phyloP scores from a whole-genome alignment of 2,329 filamentous ascomycete species.

The Huntiella abstrusa region DNA sequence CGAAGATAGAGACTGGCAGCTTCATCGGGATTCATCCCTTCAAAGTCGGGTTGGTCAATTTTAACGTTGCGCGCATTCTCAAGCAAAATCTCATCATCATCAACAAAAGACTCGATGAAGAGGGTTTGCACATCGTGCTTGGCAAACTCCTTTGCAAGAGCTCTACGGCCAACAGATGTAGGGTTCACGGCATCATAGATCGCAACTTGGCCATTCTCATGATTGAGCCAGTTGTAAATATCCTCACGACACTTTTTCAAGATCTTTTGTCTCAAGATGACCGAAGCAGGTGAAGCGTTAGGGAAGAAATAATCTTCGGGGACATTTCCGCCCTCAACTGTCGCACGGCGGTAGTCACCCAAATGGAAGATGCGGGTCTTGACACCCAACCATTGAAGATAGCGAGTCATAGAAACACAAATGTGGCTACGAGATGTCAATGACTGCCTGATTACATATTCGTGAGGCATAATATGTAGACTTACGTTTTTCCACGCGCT shows the following conservation, averaged over 20 bases:
- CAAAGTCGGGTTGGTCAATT: conserved; percentile 91
- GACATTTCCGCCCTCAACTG: conserved; percentile 64
- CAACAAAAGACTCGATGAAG: conserved; percentile 91
- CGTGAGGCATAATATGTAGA: not conserved
- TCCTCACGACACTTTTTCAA: conserved; percentile 94
- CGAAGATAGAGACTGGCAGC: conserved; percentile 81
- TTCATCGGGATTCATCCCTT: conserved; percentile 79
- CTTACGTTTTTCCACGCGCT: conserved; percentile 78
- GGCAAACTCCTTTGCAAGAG: conserved; percentile 87
- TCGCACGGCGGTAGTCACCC: conserved; percentile 86
- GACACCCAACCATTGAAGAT: conserved; percentile 90
- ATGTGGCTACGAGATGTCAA: conserved; percentile 46
- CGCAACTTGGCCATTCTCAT: conserved; percentile 93
- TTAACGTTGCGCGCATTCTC: conserved; percentile 97
- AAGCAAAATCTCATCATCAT: conserved; percentile 80
- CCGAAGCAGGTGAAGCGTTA: conserved; percentile 76
- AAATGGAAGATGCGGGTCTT: conserved; percentile 97
- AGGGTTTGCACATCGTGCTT: conserved; percentile 95
- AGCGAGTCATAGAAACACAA: conserved; percentile 84
- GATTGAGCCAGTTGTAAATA: conserved; percentile 88
- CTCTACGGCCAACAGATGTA: conserved; percentile 59
- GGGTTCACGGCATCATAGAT: conserved; percentile 98
- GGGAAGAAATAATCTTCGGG: conserved; percentile 97
- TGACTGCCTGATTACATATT: not conserved
- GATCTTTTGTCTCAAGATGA: conserved; percentile 92